Conservation (phyloP, 108 stramenopile genomes). For the Pseudonitzschia multistriata region DNA sequence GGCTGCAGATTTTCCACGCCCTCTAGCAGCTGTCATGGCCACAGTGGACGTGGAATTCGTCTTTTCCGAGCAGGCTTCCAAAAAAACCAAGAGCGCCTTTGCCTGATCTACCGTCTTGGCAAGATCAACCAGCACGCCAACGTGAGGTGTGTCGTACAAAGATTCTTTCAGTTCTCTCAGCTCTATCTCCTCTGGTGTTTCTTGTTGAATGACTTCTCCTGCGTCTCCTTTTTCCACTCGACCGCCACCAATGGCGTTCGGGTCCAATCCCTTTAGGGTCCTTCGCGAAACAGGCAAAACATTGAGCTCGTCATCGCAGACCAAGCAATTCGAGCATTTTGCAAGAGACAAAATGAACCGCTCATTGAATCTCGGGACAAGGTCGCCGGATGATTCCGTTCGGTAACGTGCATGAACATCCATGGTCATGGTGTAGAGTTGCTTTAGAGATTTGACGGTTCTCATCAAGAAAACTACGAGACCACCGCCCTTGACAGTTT, state of each 20-base stretch:
- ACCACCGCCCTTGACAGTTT: conserved; percentile 98
- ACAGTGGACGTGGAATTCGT: conserved; percentile 56
- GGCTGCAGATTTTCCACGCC: conserved; percentile 98
- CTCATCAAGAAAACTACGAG: conserved; percentile 91
- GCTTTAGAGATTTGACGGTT: conserved; percentile 93
- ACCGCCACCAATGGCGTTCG: conserved; percentile 7
- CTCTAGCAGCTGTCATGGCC: conserved; percentile 88
- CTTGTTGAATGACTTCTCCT: conserved; percentile 52
- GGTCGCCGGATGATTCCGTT: conserved; percentile 83
- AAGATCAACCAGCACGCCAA: conserved; percentile 89
- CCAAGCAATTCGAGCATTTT: conserved; percentile 87
- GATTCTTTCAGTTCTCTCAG: conserved; percentile 84
- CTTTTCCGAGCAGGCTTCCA: conserved; percentile 92
- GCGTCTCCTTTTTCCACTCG: conserved; percentile 50
- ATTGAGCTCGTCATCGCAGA: conserved; percentile 99
- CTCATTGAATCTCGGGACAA: conserved; percentile 98
- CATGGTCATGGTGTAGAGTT: conserved; percentile 98
- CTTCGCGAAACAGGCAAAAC: conserved; percentile 87
- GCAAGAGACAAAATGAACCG: conserved; percentile 95
- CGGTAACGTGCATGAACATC: conserved; percentile 97
- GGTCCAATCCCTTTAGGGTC: conserved; percentile 46
- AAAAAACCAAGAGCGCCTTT: conserved; percentile 86
- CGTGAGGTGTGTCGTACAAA: conserved; percentile 89
- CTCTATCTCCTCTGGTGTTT: conserved; percentile 70
- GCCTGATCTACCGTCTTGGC: conserved; percentile 97